phyloP scores from a whole-genome alignment of 768 basidiomycete species.

The Kwoniella dejecticola region DNA sequence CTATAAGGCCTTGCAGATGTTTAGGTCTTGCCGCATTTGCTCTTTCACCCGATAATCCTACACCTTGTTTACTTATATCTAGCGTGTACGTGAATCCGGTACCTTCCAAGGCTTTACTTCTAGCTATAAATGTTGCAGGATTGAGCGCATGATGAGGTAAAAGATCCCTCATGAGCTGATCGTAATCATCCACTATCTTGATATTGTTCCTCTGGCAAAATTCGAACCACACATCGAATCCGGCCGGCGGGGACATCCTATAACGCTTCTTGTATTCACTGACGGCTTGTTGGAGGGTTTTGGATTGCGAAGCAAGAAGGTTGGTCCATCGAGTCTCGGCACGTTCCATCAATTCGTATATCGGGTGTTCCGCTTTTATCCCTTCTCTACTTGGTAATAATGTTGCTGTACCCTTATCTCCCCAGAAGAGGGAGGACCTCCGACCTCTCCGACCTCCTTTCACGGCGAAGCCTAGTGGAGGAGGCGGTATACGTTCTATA shows the following conservation, averaged over 20 bases:
- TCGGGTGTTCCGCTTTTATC: conserved; percentile 45
- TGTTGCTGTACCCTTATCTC: conserved; percentile 36
- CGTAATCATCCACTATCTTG: conserved; percentile 52
- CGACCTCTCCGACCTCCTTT: conserved; percentile 38
- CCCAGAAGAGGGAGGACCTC: conserved; percentile 32
- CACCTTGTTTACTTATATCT: conserved; percentile 27
- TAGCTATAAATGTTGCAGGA: conserved; percentile 37
- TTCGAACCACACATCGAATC: conserved; percentile 82
- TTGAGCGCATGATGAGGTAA: conserved; percentile 48
- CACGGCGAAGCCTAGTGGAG: conserved; percentile 44
- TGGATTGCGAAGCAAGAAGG: conserved; percentile 66
- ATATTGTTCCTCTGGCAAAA: conserved; percentile 47
- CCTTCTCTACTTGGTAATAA: conserved; percentile 11
- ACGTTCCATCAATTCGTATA: conserved; percentile 54
- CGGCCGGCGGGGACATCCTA: conserved; percentile 74
- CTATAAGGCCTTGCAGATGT: conserved; percentile 37
- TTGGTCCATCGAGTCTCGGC: conserved; percentile 44
- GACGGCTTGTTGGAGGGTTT: conserved; percentile 74
- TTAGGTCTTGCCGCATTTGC: conserved; percentile 35
- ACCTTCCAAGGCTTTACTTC: conserved; percentile 35
- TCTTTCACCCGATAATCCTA: conserved; percentile 35
- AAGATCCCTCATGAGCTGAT: conserved; percentile 50
- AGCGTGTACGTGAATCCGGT: conserved; percentile 45
- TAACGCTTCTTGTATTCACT: conserved; percentile 79
- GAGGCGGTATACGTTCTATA: conserved; percentile 44